These are phyloP conservation scores for Bryoerythrophyllum caledonicum DNA, from an alignment of 225 moss, liverwort and hornwort genomes.

Conservation along the genomic window DNA sequence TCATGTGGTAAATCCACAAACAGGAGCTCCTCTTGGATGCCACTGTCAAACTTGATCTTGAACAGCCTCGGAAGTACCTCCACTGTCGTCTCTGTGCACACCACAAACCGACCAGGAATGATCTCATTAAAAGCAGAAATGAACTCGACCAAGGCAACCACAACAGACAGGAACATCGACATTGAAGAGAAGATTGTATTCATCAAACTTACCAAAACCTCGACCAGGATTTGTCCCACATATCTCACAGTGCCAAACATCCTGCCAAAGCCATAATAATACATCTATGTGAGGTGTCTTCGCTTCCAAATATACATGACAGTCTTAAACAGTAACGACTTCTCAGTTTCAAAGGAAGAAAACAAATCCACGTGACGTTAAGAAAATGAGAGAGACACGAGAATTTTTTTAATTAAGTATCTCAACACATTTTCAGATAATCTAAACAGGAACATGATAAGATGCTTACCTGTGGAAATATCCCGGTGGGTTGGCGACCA, in stretches of 20 bases:
- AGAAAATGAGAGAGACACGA: background rate
- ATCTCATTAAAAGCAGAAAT: conserved; percentile 4
- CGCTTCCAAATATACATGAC: conserved; percentile 1
- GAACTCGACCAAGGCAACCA: background rate
- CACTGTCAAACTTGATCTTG: conserved; percentile 98
- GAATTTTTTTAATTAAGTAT: background rate
- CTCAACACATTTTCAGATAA: background rate
- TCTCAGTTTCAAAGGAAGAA: background rate
- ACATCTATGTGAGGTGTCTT: conserved; percentile 17
- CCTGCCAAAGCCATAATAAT: conserved; percentile 39
- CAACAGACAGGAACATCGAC: background rate
- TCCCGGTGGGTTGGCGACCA: conserved; percentile 97
- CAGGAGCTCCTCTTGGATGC: conserved; percentile 86
- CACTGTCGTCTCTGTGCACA: conserved; percentile 84
- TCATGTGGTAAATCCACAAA: conserved; percentile 96
- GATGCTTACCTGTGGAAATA: conserved; percentile 85
- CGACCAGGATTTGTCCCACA: conserved; percentile 76
- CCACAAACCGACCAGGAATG: conserved; percentile 13
- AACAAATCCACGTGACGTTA: background rate
- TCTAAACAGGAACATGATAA: background rate
- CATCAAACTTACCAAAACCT: conserved; percentile 63
- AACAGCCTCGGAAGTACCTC: conserved; percentile 95
- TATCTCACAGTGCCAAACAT: conserved; percentile 77
- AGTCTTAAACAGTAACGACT: background rate
- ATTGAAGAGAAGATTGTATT: background rate